phyloP scores from a whole-genome alignment of 495 filamentous ascomycete genomes.

The Annulohypoxylon nitens region DNA sequence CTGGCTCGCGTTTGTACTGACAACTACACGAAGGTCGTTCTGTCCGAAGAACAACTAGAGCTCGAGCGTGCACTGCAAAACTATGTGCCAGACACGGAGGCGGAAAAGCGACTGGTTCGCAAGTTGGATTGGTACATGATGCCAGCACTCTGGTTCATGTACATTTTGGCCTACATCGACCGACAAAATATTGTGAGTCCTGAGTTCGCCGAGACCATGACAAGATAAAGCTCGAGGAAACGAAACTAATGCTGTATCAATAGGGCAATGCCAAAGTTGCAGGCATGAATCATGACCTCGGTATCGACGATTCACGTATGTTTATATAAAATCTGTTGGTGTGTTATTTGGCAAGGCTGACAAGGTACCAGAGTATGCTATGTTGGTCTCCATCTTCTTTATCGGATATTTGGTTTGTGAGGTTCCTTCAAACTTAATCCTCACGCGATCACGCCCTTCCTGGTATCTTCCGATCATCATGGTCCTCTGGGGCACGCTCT shows the following conservation, averaged over 20 bases:
- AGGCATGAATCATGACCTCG: constrained; percentile 18
- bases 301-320: not conserved
- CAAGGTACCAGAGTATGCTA: constrained; percentile 16
- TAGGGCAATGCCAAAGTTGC: constrained; percentile 31
- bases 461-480: no score
- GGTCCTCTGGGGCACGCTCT: constrained; percentile 1
- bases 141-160: constrained; percentile 39
- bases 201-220: not conserved
- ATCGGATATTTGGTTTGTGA: constrained; percentile 63
- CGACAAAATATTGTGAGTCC: constrained; percentile 40
- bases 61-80: constrained; percentile 7
- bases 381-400: constrained; percentile 56
- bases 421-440: constrained; percentile 61
- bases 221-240: no score
- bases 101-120: constrained; percentile 24
- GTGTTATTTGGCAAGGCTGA: no score
- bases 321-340: no score
- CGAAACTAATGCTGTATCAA: not conserved
- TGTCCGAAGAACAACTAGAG: no score
- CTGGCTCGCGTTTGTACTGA: no score
- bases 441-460: constrained; percentile 55
- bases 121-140: constrained; percentile 39
- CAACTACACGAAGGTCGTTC: no score
- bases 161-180: constrained; percentile 35
- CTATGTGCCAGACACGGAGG: constrained; percentile 15